These are phyloP conservation scores for Emiliania huxleyi DNA, from an alignment of 78 protist genomes.

Conservation along the genomic window DNA sequence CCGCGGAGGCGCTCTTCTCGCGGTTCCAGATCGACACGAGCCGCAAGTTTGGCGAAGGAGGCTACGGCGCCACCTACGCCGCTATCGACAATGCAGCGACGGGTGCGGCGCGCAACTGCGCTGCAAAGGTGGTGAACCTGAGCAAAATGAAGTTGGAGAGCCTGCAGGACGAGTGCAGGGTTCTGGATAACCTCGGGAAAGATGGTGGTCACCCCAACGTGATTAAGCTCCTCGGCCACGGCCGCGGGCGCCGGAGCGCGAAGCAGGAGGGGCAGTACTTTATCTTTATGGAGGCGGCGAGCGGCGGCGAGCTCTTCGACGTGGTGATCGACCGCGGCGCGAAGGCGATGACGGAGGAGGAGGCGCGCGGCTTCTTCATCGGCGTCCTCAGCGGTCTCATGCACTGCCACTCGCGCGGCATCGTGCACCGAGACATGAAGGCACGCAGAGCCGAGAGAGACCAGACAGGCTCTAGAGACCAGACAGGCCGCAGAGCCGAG, in stretches of 20 bases:
- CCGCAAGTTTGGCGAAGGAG: background rate
- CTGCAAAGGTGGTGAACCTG: background rate
- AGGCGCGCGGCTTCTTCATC: slow-evolving; percentile 32
- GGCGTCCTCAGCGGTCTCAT: slow-evolving; percentile 42
- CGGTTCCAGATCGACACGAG: background rate
- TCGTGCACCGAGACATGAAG: slow-evolving; percentile 60
- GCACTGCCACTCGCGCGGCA: slow-evolving; percentile 42
- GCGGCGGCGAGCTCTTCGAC: slow-evolving; percentile 67
- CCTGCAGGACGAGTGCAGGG: background rate
- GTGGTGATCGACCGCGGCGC: background rate
- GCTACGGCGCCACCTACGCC: background rate
- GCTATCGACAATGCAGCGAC: background rate
- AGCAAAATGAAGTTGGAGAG: background rate
- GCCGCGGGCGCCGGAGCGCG: background rate
- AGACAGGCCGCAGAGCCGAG: too few species aligned
- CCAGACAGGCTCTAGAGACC: too few species aligned
- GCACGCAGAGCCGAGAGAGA: too few species aligned
- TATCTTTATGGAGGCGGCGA: slow-evolving; percentile 51
- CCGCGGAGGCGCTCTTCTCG: background rate
- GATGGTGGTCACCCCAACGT: background rate
- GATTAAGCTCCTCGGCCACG: background rate
- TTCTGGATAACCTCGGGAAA: background rate
- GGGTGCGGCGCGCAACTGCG: too few species aligned
- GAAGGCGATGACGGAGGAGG: slow-evolving; percentile 24
- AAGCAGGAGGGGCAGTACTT: background rate